phyloP scores from a whole-genome alignment of 352 stramenopile genomes.

The Globisporangium emineosum region DNA sequence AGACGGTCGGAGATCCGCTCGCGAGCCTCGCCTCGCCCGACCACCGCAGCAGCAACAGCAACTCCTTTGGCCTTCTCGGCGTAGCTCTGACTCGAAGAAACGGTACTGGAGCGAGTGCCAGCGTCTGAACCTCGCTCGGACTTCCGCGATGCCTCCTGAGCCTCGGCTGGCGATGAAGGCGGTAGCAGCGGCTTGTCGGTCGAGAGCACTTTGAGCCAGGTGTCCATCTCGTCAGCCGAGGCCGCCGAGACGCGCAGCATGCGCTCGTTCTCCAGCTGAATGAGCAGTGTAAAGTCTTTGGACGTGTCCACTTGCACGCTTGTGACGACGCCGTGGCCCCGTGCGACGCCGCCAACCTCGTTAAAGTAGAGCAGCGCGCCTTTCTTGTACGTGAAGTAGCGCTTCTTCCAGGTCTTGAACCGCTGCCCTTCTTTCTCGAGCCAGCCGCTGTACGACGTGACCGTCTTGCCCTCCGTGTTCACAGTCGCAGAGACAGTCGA shows the following conservation, averaged over 20 bases:
- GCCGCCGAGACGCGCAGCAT: slow-evolving; percentile 33
- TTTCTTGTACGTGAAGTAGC: slow-evolving; percentile 74
- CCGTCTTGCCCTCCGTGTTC: slow-evolving; percentile 22
- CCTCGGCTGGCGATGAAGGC: not conserved
- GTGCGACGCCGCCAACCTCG: slow-evolving; percentile 51
- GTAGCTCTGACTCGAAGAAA: slow-evolving; percentile 23
- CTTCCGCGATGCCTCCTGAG: not conserved
- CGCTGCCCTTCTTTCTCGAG: slow-evolving; percentile 71
- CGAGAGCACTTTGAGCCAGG: slow-evolving; percentile 44
- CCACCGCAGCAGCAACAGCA: slow-evolving; percentile 13
- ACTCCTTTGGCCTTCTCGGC: slow-evolving; percentile 17
- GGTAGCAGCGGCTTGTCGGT: not conserved
- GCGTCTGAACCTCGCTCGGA: slow-evolving; percentile 13
- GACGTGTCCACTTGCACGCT: slow-evolving; percentile 37
- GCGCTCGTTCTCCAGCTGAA: slow-evolving; percentile 33
- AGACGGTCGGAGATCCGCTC: slow-evolving; percentile 30
- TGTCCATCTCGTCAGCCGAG: slow-evolving; percentile 33
- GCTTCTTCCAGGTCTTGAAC: slow-evolving; percentile 77
- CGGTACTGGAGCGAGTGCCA: slow-evolving; percentile 15
- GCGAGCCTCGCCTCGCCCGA: slow-evolving; percentile 19
- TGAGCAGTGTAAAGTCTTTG: slow-evolving; percentile 48
- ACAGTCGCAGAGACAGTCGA: slow-evolving; percentile 15
- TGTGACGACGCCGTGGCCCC: slow-evolving; percentile 56
- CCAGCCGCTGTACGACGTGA: slow-evolving; percentile 50
- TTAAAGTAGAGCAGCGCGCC: slow-evolving; percentile 72